Conservation (phyloP, 2,329 filamentous ascomycete species). For the Epichloe sp. region DNA sequence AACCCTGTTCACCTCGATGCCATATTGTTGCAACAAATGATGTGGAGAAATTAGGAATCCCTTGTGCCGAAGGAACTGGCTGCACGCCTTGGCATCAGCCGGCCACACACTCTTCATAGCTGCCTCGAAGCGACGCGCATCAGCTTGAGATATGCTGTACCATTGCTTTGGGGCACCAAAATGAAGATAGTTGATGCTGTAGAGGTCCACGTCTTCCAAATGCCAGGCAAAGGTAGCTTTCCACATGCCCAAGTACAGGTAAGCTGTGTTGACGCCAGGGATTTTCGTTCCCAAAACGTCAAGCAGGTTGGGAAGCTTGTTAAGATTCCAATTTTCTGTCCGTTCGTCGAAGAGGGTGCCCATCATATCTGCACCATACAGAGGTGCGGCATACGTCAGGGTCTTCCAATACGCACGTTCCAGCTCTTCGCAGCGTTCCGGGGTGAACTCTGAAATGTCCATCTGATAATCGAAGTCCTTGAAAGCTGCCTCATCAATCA, state of each 20-base stretch:
- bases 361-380: slow-evolving; percentile 94
- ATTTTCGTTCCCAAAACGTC: slow-evolving; percentile 93
- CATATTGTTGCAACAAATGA: slow-evolving; percentile 73
- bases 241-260: slow-evolving; percentile 98
- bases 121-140: slow-evolving; percentile 81
- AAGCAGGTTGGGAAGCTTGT: slow-evolving; percentile 82
- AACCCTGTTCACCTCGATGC: slow-evolving; percentile 91
- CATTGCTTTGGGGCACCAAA: slow-evolving; percentile 98
- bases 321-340: slow-evolving; percentile 81
- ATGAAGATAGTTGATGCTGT: slow-evolving; percentile 99
- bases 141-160: slow-evolving; percentile 97
- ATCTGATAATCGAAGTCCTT: slow-evolving; percentile 84
- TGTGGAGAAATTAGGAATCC: slow-evolving; percentile 92
- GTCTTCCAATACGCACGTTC: slow-evolving; percentile 97
- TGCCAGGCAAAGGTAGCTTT: slow-evolving; percentile 99
- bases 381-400: slow-evolving; percentile 81
- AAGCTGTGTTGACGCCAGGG: slow-evolving; percentile 94
- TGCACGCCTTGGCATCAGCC: slow-evolving; percentile 85
- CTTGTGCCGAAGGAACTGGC: slow-evolving; percentile 94
- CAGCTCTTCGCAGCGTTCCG: slow-evolving; percentile 85
- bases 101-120: slow-evolving; percentile 96
- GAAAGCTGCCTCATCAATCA: slow-evolving; percentile 82
- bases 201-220: slow-evolving; percentile 93
- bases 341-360: slow-evolving; percentile 86
- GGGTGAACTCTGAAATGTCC: slow-evolving; percentile 75